A percentile compares a stretch with the other conserved stretches of the same genome.
These are phyloP conservation scores for Dionaea muscipula DNA, from an alignment of 179 eudicot genomes.

Conservation along the genomic window DNA sequence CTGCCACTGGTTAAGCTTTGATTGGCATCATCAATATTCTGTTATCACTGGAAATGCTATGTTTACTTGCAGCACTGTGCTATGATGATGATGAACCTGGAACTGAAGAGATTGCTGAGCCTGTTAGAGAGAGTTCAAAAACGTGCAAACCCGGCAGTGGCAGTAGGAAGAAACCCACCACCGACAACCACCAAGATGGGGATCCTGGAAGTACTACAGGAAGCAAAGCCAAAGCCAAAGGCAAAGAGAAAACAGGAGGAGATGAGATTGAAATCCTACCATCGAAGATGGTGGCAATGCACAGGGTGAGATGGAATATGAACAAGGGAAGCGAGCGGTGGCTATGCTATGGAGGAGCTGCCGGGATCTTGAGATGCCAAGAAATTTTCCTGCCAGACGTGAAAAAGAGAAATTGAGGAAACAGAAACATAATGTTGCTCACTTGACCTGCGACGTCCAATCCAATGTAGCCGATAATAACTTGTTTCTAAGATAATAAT, in stretches of 20 bases:
- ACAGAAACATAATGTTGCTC: not conserved
- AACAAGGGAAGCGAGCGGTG: slow-evolving; percentile 83
- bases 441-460: no score
- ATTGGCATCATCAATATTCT: no score
- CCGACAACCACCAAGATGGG: slow-evolving; percentile 17
- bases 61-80: slow-evolving; percentile 31
- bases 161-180: slow-evolving; percentile 12
- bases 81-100: slow-evolving; percentile 34
- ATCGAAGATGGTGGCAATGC: slow-evolving; percentile 57
- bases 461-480: no score
- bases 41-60: no score
- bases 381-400: slow-evolving; percentile 26
- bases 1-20: no score
- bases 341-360: slow-evolving; percentile 89
- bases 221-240: slow-evolving; percentile 7
- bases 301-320: slow-evolving; percentile 85
- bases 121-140: slow-evolving; percentile 10
- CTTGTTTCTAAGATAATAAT: no score
- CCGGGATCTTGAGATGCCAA: slow-evolving; percentile 80
- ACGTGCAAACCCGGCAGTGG: slow-evolving; percentile 13
- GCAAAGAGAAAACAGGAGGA: not conserved
- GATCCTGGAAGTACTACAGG: slow-evolving; percentile 10
- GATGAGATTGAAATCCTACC: slow-evolving; percentile 33
- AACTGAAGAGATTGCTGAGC: slow-evolving; percentile 14
- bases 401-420: slow-evolving; percentile 18